phyloP scores from a whole-genome alignment of 2,329 filamentous ascomycete species.

The Aspergillus unguis region DNA sequence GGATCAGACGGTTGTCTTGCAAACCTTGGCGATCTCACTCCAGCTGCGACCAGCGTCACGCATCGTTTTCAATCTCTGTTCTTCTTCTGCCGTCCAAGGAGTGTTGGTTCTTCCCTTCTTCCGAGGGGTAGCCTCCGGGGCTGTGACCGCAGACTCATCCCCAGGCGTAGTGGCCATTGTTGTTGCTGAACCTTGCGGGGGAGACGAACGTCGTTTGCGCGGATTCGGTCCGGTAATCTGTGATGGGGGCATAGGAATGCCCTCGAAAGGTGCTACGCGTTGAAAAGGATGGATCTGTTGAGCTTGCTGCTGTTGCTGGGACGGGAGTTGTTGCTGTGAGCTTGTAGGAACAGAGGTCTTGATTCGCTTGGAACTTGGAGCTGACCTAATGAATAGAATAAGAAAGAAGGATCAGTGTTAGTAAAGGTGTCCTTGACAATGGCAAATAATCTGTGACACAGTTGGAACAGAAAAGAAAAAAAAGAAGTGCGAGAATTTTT shows the following conservation, averaged over 20 bases:
- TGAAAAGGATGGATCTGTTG: conserved; percentile 35
- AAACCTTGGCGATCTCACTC: conserved; percentile 96
- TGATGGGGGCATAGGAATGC: conserved; percentile 39
- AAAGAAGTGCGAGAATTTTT: not conserved
- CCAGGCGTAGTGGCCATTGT: conserved; percentile 34
- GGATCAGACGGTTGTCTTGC: conserved; percentile 20
- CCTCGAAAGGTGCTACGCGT: conserved; percentile 35
- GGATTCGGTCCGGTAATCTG: conserved; percentile 37
- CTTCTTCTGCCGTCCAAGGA: conserved; percentile 93
- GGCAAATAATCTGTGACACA: too few species aligned
- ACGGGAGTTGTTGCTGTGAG: conserved; percentile 36
- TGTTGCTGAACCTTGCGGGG: conserved; percentile 33
- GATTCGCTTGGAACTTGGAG: conserved; percentile 42
- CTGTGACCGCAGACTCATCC: conserved; percentile 23
- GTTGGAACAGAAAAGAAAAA: not conserved
- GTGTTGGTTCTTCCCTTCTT: conserved; percentile 99
- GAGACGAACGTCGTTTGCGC: conserved; percentile 45
- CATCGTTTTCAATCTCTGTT: conserved; percentile 89
- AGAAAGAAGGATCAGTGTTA: conserved; percentile 8
- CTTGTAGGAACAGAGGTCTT: conserved; percentile 38
- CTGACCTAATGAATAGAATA: conserved; percentile 29
- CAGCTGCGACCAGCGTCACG: conserved; percentile 89
- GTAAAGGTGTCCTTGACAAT: conserved; percentile 1
- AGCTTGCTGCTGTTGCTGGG: conserved; percentile 28
- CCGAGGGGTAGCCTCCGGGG: conserved; percentile 34